Conservation (phyloP, 306 rosid genomes). For the Biancaea sappan region DNA sequence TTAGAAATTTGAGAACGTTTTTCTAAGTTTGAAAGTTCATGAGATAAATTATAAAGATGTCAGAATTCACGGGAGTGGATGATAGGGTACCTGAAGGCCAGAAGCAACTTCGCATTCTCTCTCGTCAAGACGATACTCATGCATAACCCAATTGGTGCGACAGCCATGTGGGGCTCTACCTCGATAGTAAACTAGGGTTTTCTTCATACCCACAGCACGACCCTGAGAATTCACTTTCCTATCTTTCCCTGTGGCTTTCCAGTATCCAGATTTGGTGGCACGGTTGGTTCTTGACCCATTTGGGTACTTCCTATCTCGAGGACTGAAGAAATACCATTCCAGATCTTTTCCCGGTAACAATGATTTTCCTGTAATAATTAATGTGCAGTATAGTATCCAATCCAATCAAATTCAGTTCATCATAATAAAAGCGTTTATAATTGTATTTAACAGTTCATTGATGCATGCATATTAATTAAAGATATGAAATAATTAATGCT, state of each 20-base stretch:
- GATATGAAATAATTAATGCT: no score
- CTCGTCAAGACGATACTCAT: constrained; percentile 94
- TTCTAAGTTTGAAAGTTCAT: no score
- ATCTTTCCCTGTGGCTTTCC: constrained; percentile 98
- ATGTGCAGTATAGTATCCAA: no score
- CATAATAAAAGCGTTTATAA: no score
- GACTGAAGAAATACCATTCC: constrained; percentile 97
- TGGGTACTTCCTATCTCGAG: constrained; percentile 90
- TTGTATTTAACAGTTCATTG: background rate
- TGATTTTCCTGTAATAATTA: constrained; percentile 64
- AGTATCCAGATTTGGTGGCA: constrained; percentile 90
- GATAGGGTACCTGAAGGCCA: constrained; percentile 80
- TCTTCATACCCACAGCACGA: constrained; percentile 85
- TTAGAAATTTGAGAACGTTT: no score
- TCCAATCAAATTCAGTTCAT: background rate
- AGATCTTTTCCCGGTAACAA: constrained; percentile 94
- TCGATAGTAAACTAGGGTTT: constrained; percentile 94
- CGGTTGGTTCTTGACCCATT: constrained; percentile 96
- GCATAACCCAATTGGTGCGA: constrained; percentile 98
- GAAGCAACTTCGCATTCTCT: constrained; percentile 67
- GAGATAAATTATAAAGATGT: no score
- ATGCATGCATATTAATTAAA: no score
- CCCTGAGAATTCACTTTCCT: constrained; percentile 78
- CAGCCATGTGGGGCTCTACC: constrained; percentile 96
- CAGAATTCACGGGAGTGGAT: no score